Evolutionary conservation across 2,329 filamentous ascomycete genomes (phyloP).

Genomic region (Stachybotrys echinatus): DNA sequence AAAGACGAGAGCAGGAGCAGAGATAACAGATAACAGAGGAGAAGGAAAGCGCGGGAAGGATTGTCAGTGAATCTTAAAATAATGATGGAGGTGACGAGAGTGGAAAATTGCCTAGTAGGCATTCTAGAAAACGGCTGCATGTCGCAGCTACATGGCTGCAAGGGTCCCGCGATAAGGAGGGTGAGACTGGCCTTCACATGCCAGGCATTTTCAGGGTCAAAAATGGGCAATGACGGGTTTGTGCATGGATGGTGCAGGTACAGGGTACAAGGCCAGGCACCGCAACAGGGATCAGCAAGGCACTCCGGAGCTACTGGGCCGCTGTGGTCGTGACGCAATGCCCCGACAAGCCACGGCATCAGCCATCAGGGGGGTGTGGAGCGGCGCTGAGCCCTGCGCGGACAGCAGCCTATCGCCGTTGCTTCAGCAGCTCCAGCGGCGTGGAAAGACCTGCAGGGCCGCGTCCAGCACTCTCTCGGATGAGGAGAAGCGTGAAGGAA

Average conservation of each 20-base stretch:
- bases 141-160: neutral
- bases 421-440: neutral
- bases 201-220: neutral
- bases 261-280: neutral
- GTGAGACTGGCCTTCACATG: neutral
- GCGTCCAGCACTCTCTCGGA: too few species aligned
- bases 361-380: neutral
- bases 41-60: neutral
- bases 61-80: neutral
- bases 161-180: neutral
- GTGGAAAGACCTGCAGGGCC: too few species aligned
- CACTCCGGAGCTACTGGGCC: neutral
- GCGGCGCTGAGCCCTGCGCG: neutral
- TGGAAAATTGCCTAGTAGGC: too few species aligned
- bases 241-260: neutral
- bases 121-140: neutral
- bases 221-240: neutral
- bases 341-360: neutral
- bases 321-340: neutral
- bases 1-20: neutral
- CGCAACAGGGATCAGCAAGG: too few species aligned
- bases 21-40: neutral
- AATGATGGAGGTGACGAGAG: neutral
- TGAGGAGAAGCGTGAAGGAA: too few species aligned
- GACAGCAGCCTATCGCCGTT: neutral